Base-by-base conservation (phyloP, 2,329 filamentous ascomycete genomes). In the Aspergillus costaricaensis region DNA sequence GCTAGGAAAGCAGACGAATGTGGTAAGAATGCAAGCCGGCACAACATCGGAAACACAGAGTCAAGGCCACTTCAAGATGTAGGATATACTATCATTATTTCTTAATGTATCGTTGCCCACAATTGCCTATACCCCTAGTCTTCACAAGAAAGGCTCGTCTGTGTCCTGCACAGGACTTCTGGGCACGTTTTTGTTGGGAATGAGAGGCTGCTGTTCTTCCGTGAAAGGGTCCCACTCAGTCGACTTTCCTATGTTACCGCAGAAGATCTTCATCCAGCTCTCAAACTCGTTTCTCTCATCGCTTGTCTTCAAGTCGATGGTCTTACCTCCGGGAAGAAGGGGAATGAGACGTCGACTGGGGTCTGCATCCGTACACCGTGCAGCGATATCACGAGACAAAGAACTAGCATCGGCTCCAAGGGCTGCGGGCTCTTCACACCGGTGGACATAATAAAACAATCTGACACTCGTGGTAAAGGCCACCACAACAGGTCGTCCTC, bases 371-470 rank as follows among this genome's bases (percentile, higher is more conserved):
- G 54, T 62, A 38, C 60, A 62, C 15, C 38, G 49, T 14, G 39
- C 51, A 2, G 60, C 60, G 25, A 62, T 53, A 38, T 61, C 49
- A 32, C 30, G 12, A 23, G 55, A 55, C 17, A 57, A 32, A 4
- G 61, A 17, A 5, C 32, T 47, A 36, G 59, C 39, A 50, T 47
- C 52, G 6, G 27, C 10, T 7, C 44, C 25, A n/a, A 49, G 6
- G 1, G 27, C 10, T n/a, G 59, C 56, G 6, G 49, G 27, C 2
- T 39, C 44, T 3, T 19, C 36, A 12, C 50, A 17, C 19, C 54
- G 44, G 25, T 61, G 44, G 23, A 62, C 57, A 19, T 66, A 68
- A 36, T 65, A 68, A 25, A 65, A 67, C 7, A 68, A 25, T 21
- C 59, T 64, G 47, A 59, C 25, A 2, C 39, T 61, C 10, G 59